Base-by-base conservation (phyloP, 2,329 filamentous ascomycete species). In the Phaeosphaeriaceae sp. region DNA sequence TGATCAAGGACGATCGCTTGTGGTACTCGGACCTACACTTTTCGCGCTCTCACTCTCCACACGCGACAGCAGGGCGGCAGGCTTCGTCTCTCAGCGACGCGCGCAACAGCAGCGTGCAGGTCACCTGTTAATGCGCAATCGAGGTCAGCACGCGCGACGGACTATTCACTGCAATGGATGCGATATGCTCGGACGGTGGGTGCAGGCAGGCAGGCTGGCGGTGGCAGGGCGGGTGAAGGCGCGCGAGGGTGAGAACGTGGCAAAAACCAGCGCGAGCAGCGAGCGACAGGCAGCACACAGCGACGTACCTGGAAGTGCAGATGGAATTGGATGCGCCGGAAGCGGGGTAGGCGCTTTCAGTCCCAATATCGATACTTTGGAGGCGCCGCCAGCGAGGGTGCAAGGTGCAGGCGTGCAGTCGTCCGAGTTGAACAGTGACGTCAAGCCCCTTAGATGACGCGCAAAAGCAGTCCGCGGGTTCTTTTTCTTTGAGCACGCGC, bases 1-100 rank as follows among this genome's bases (percentile, higher is more conserved):
- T 59, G 63, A 63, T 63, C 65, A 66, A 68, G 65, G 71, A 63
- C 58, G 67, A 72, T 73, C 69, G 67, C 62, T 63, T 65, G 67
- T 68, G 58, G 61, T 69, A 67, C 65, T 68, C 64, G 63, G 59
- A 62, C 67, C 68, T 67, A 64, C 48, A 58, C 53, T 57, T 59
- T 61, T 40, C 35, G 35, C 65, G 61, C 59, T 63, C 53, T 67
- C 68, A 61, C 64, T 65, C 65, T 64, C 57, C 60, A 59, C 69
- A 65, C 70, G 67, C 68, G 56, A 65, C 55, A 58, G 57, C 59
- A 54, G 59, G 58, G 61, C 56, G 54, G 43, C 47, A 28, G 47
- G 9, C 26, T 28, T 48, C 43, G 23, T 7, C 23, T 17, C 6
- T 24, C 42, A 60, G 52, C 56, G 53, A 51, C 57, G 59, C 62